Evolutionary conservation across 139 green algal genomes (phyloP).

Genomic region (Zygnema cylindricum): DNA sequence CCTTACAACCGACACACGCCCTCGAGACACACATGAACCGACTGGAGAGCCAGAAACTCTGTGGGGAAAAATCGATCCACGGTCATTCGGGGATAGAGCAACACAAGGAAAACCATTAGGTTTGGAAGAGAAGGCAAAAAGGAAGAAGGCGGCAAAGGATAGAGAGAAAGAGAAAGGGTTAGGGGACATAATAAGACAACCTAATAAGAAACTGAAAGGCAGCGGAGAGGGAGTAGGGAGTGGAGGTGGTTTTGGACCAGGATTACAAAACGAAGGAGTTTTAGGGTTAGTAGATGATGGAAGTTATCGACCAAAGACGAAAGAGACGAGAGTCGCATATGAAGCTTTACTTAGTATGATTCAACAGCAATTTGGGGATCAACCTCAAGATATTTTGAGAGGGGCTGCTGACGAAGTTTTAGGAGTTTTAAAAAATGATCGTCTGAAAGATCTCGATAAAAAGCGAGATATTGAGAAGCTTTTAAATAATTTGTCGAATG

Average conservation of each 20-base stretch:
- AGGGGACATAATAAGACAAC: background rate
- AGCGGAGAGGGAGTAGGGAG: background rate
- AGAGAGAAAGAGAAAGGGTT: slow-evolving; percentile 21
- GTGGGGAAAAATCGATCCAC: slow-evolving; percentile 62
- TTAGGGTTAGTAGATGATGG: slow-evolving; percentile 82
- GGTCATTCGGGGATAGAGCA: slow-evolving; percentile 90
- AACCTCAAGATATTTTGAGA: slow-evolving; percentile 89
- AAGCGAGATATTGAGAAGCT: slow-evolving; percentile 78
- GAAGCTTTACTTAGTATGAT: slow-evolving; percentile 88
- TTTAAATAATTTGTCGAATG: slow-evolving; percentile 73
- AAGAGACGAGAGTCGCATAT: slow-evolving; percentile 91
- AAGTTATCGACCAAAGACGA: slow-evolving; percentile 78
- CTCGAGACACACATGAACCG: slow-evolving; percentile 80
- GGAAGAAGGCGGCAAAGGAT: slow-evolving; percentile 56
- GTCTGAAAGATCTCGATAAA: slow-evolving; percentile 75
- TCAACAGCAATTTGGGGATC: slow-evolving; percentile 87
- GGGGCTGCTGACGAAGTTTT: slow-evolving; percentile 97
- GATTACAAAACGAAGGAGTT: slow-evolving; percentile 64
- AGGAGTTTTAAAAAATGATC: slow-evolving; percentile 86
- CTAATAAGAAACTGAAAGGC: slow-evolving; percentile 31
- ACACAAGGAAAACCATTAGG: slow-evolving; percentile 70
- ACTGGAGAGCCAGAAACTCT: slow-evolving; percentile 74
- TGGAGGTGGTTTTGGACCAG: background rate
- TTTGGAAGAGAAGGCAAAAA: slow-evolving; percentile 68
- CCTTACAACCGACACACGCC: slow-evolving; percentile 88